These are phyloP conservation scores for Rutstroemia sp. DNA, from an alignment of 2,329 filamentous ascomycete species.

Conservation along the genomic window DNA sequence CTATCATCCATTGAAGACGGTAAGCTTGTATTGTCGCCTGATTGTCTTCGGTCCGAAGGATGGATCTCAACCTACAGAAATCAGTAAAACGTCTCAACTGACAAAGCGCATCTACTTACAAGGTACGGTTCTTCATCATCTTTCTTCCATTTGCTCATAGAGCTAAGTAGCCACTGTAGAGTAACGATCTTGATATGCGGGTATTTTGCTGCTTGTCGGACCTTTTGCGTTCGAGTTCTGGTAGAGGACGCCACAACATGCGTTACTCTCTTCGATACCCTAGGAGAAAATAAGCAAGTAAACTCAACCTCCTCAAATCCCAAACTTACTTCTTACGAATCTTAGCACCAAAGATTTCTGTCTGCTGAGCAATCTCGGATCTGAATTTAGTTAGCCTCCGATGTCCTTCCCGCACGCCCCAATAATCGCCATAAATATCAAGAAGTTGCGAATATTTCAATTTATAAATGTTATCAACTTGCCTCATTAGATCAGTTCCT, in stretches of 20 bases:
- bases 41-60: slow-evolving; percentile 47
- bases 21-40: slow-evolving; percentile 37
- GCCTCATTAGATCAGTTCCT: slow-evolving; percentile 64
- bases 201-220: slow-evolving; percentile 75
- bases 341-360: slow-evolving; percentile 74
- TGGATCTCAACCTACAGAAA: slow-evolving; percentile 53
- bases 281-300: slow-evolving; percentile 18
- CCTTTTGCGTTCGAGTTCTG: slow-evolving; percentile 79
- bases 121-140: slow-evolving; percentile 61
- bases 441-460: slow-evolving; percentile 12
- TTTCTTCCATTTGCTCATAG: slow-evolving; percentile 74
- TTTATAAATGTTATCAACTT: slow-evolving; percentile 11
- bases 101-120: slow-evolving; percentile 13
- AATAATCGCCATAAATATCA: slow-evolving; percentile 11
- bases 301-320: not conserved
- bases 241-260: slow-evolving; percentile 67
- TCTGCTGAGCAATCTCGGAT: slow-evolving; percentile 83
- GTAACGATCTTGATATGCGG: slow-evolving; percentile 84
- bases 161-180: slow-evolving; percentile 82
- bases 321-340: slow-evolving; percentile 36
- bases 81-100: not conserved
- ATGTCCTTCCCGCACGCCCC: not conserved
- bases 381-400: slow-evolving; percentile 29
- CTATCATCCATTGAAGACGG: slow-evolving; percentile 36
- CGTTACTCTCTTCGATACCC: slow-evolving; percentile 56